Evolutionary conservation across 2,329 filamentous ascomycete genomes (phyloP), one percentile per base, ranked within the genome.

Genomic region (Fusarium sp.): DNA sequence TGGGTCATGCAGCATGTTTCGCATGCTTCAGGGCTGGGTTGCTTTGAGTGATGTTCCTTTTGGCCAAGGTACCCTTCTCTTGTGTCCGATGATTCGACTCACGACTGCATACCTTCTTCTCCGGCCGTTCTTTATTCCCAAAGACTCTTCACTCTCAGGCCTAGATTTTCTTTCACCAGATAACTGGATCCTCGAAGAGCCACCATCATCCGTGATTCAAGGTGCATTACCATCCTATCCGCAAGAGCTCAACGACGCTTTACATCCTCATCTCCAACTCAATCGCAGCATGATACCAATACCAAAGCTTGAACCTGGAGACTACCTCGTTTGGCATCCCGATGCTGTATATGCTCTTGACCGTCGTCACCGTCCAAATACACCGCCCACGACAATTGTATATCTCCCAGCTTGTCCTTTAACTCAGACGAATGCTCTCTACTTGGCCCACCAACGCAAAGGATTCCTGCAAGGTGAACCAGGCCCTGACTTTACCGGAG

Each of bases 11-110:
- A 89, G 84, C 51, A 90, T 92, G 79, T 91, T 94, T 77, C 86
- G 92, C 51, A 92, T 93, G 85, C 92, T 91, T 75, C 92, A 95
- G 77, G 93, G 91, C 53, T 93, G 91, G 90, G 79, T 95, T 16
- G 84, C 85, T 28, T 86, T 95, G 79, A 89, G 86, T 21, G 81
- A 84, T 26, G 90, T 89, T 3, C 85, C 85, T 0, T 88, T 90
- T 0, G 86, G 85, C 12, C 89, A 93, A 75, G 91, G 91, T 9
- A 92, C 90, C 0, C 81, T 95, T 13, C 85, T 90, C 19, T 88
- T 94, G 6, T 93, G 92, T 73, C 92, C 92, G 0, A 84, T 93
- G 67, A 79, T 94, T 28, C 84, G 85, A 48, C 86, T 90, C 55
- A 89, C 91, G 13, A 94, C 91, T 0, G 88, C 91, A 2, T 95